Conservation (phyloP, 768 basidiomycete species). For the Tulasnella sp. region DNA sequence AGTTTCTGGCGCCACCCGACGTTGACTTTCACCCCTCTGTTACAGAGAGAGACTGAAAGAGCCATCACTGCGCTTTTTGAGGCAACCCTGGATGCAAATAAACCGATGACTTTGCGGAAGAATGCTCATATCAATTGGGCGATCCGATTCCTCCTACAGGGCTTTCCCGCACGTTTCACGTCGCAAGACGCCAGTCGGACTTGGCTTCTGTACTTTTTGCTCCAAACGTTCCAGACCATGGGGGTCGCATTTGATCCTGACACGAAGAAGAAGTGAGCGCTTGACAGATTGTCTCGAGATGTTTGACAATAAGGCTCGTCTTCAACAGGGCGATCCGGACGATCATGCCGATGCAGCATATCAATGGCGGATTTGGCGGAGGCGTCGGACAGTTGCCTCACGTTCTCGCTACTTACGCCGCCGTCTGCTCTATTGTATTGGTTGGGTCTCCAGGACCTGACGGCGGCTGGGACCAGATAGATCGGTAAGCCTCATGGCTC, state of each 20-base stretch:
- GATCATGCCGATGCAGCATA: constrained; percentile 70
- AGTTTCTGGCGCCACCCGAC: no score
- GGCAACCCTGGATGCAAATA: neutral
- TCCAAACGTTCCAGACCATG: constrained; percentile 71
- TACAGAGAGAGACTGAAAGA: constrained; percentile 57
- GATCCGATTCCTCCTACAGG: constrained; percentile 53
- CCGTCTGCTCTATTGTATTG: constrained; percentile 74
- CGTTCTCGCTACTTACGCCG: constrained; percentile 80
- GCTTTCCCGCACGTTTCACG: constrained; percentile 67
- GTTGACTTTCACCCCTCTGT: neutral
- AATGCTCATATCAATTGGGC: constrained; percentile 67
- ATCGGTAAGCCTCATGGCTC: constrained; percentile 42
- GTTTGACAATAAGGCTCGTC: neutral
- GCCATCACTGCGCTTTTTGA: constrained; percentile 43
- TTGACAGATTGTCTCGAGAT: neutral
- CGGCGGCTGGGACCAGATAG: constrained; percentile 80
- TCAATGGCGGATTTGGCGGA: constrained; percentile 82
- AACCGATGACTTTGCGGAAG: constrained; percentile 35
- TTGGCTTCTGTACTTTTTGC: constrained; percentile 89
- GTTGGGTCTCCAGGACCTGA: constrained; percentile 58
- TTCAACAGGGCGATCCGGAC: constrained; percentile 60
- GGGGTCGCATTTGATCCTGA: constrained; percentile 68
- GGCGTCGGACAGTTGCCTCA: constrained; percentile 85
- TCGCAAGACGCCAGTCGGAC: constrained; percentile 91
- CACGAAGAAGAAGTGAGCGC: constrained; percentile 56